Percentiles rank a stretch among this genome's conserved stretches.
Conservation (phyloP, 257 asterid species). For the Petunia secreta region DNA sequence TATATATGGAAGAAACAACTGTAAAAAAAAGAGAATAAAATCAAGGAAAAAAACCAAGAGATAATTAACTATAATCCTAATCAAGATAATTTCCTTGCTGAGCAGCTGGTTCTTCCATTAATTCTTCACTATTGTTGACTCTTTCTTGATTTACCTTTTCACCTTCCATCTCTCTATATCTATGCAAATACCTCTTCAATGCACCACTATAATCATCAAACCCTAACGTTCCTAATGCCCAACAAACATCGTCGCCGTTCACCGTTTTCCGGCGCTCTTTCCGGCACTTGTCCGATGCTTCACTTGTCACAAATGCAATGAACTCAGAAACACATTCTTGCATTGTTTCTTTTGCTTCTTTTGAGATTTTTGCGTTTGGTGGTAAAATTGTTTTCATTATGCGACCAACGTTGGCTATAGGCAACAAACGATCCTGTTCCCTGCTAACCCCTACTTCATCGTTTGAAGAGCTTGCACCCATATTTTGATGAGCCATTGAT, state of each 20-base stretch:
- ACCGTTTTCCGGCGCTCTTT: conserved; percentile 68
- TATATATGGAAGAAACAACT: neutral
- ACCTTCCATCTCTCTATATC: conserved; percentile 63
- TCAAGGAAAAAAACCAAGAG: neutral
- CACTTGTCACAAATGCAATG: conserved; percentile 69
- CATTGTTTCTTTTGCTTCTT: conserved; percentile 79
- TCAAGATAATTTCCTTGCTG: neutral
- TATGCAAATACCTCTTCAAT: conserved; percentile 57
- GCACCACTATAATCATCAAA: conserved; percentile 61
- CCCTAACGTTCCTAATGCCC: conserved; percentile 62
- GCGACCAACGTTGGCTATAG: conserved; percentile 79
- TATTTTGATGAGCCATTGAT: conserved; percentile 47
- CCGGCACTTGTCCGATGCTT: conserved; percentile 74
- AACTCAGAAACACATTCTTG: conserved; percentile 83
- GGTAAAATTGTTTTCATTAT: conserved; percentile 75
- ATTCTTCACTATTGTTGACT: conserved; percentile 29
- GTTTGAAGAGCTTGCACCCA: conserved; percentile 30
- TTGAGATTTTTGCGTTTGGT: conserved; percentile 67
- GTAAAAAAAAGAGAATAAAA: neutral
- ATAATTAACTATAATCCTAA: neutral
- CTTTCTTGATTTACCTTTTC: conserved; percentile 43
- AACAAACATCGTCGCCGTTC: conserved; percentile 71
- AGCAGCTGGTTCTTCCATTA: conserved; percentile 26
- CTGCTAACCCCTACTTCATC: conserved; percentile 27
- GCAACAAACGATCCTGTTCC: conserved; percentile 58